Conservation (phyloP, 495 filamentous ascomycete species). For the Tuber calosporum region DNA sequence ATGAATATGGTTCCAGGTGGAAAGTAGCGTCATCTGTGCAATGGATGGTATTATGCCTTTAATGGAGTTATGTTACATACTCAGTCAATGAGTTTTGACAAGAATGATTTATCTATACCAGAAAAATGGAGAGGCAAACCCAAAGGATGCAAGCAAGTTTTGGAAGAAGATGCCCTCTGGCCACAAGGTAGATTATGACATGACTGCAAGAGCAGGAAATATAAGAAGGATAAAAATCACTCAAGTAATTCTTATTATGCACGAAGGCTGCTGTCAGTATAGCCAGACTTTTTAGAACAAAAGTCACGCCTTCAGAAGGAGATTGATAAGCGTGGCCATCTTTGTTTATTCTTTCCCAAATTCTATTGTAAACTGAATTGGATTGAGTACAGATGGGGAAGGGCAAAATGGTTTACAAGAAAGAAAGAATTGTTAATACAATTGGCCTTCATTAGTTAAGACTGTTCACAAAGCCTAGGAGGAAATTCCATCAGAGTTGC, state of each 20-base stretch:
- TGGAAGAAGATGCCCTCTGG: neutral
- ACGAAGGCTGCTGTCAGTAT: neutral
- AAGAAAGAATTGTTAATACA: conserved; percentile 8
- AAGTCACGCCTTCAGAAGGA: neutral
- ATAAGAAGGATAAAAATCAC: neutral
- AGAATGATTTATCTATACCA: neutral
- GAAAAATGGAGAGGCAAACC: conserved; percentile 5
- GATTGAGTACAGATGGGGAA: conserved; percentile 4
- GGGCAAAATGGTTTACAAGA: conserved; percentile 9
- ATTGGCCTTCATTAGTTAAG: neutral
- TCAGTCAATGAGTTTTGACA: neutral
- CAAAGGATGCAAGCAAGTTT: neutral
- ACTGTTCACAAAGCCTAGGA: neutral
- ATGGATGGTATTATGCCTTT: neutral
- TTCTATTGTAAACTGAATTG: conserved; percentile 7
- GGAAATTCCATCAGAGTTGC: neutral
- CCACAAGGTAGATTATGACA: neutral
- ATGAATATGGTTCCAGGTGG: conserved; percentile 2
- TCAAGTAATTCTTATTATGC: neutral
- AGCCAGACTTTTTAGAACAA: neutral
- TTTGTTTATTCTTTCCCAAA: neutral
- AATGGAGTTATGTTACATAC: neutral
- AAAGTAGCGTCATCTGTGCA: neutral
- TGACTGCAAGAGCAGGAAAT: neutral
- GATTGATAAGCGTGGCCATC: neutral